Base-by-base conservation (phyloP, 2,329 filamentous ascomycete genomes). In the Calonectria ilicicola region DNA sequence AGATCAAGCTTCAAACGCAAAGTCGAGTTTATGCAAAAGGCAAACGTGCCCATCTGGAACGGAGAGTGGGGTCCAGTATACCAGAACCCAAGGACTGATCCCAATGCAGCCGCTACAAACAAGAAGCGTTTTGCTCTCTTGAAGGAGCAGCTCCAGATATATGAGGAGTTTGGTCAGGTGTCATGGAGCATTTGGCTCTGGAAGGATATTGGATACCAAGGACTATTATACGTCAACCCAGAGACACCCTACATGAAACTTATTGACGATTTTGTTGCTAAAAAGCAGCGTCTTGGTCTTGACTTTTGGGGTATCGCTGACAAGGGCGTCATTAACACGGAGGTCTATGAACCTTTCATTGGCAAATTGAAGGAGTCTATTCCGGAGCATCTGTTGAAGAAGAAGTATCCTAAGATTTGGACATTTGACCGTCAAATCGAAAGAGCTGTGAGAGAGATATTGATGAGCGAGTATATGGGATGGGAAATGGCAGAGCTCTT, bases 151-250 rank as follows among this genome's bases (percentile, higher is more conserved):
- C 75, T 86, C 2, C 67, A 75, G 1, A 83, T 85, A 2, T 86
- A 86, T 69, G 71, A 74, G 62, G 80, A 81, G 35, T 75, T 68
- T 2, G 69, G 72, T 0, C 65, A 67, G 38, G 49, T 67, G 87
- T 79, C 80, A 87, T 92, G 90, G 91, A 88, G 83, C 17, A 92
- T 92, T 77, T 91, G 89, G 89, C 80, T 89, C 0, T 91, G 90
- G 80, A 91, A 91, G 78, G 89, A 91, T 70, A 86, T 91, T 46
- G 88, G 89, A 0, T 85, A 88, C 53, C 88, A 90, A 79, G 89
- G 89, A 7, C 90, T 91, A 88, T 82, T 89, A 0, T 87, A 89
- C 72, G 82, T 87, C 0, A 82, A 83, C 40, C 86, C 87, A 0
- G 79, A 86, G 14, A 86, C 84, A 9, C 75, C 83, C 2, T 91